Conservation (phyloP, 2,329 filamentous ascomycete species). For the Pseudogymnoascus sp. region DNA sequence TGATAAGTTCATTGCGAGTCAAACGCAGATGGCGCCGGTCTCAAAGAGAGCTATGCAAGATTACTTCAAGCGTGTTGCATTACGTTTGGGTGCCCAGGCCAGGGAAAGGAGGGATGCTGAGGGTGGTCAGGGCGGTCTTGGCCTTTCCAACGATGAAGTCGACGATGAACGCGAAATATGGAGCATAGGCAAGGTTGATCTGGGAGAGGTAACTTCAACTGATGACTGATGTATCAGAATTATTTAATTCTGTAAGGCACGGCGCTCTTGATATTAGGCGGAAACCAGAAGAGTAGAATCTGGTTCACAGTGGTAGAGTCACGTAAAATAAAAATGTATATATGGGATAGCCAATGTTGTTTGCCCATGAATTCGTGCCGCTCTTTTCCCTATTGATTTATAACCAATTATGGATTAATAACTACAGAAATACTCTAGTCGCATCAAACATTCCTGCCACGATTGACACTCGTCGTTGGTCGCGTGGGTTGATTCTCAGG, state of each 20-base stretch:
- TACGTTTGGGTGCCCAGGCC: slow-evolving; percentile 77
- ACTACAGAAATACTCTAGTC: neutral
- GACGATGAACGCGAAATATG: slow-evolving; percentile 95
- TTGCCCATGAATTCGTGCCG: neutral
- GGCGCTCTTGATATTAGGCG: neutral
- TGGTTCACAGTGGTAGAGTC: neutral
- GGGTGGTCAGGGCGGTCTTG: slow-evolving; percentile 77
- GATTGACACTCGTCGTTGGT: neutral
- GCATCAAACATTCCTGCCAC: neutral
- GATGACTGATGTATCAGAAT: slow-evolving; percentile 15
- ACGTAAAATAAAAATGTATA: neutral
- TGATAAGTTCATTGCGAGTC: slow-evolving; percentile 76
- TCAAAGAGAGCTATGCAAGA: slow-evolving; percentile 88
- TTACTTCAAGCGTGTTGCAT: slow-evolving; percentile 90
- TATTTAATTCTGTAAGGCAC: neutral
- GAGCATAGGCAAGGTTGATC: slow-evolving; percentile 86
- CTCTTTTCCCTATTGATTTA: neutral
- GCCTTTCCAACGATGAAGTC: slow-evolving; percentile 79
- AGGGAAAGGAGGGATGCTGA: slow-evolving; percentile 86
- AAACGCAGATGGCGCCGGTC: slow-evolving; percentile 58
- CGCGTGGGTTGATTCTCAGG: neutral
- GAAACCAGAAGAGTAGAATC: neutral
- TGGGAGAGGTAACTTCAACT: slow-evolving; percentile 47
- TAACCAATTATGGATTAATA: neutral
- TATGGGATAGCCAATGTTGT: neutral